Conservation (phyloP, 208 protist genomes). For the Crithidia sp. region DNA sequence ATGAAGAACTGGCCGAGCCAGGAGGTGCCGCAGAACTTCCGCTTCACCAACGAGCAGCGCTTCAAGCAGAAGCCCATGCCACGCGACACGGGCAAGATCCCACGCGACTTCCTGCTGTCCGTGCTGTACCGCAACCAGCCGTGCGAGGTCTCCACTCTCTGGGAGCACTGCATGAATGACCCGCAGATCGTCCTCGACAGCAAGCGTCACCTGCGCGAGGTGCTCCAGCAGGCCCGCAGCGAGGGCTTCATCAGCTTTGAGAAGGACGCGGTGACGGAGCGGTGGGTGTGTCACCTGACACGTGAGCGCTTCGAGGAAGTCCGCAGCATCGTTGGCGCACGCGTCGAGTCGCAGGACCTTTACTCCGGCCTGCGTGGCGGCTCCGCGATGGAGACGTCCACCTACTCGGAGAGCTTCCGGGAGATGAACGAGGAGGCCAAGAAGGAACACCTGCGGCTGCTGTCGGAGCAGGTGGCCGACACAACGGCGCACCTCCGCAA, state of each 20-base stretch:
- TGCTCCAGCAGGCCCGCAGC: constrained; percentile 84
- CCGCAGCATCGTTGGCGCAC: constrained; percentile 55
- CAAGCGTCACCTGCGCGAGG: constrained; percentile 89
- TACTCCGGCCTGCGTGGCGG: constrained; percentile 58
- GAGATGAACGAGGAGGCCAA: constrained; percentile 78
- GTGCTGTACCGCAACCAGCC: constrained; percentile 91
- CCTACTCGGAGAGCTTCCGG: constrained; percentile 58
- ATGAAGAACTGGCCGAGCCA: constrained; percentile 88
- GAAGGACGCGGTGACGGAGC: constrained; percentile 61
- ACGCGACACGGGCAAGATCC: constrained; percentile 84
- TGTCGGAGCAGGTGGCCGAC: constrained; percentile 69
- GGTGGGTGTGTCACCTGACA: constrained; percentile 81
- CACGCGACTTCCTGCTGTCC: constrained; percentile 86
- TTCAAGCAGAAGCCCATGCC: constrained; percentile 81
- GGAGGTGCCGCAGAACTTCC: constrained; percentile 79
- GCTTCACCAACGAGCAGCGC: constrained; percentile 76
- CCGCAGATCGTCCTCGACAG: constrained; percentile 89
- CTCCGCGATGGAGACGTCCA: constrained; percentile 67
- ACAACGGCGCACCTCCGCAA: constrained; percentile 74
- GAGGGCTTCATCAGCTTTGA: constrained; percentile 91
- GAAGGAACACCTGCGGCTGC: constrained; percentile 59
- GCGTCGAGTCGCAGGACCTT: constrained; percentile 45
- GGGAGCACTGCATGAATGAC: constrained; percentile 81
- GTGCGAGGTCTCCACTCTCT: constrained; percentile 84
- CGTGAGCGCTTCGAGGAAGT: constrained; percentile 91